Conservation (phyloP, 2,329 filamentous ascomycete genomes). For the Dactylellina cionopaga region DNA sequence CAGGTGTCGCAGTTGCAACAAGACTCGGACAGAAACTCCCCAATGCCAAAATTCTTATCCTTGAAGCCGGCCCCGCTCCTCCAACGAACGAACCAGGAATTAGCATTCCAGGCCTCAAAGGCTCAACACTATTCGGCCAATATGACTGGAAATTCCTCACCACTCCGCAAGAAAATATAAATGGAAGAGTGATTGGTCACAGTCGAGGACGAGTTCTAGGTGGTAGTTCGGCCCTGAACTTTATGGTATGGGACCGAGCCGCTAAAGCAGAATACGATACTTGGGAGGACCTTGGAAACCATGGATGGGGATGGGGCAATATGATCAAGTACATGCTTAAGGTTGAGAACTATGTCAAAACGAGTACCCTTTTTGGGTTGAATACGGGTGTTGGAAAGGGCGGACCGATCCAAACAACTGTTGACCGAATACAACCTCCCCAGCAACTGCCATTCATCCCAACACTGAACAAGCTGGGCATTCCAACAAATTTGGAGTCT, state of each 20-base stretch:
- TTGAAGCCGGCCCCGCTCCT: constrained; percentile 40
- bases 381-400: constrained; percentile 42
- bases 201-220: constrained; percentile 61
- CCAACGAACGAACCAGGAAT: constrained; percentile 42
- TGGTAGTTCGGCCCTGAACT: constrained; percentile 62
- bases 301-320: constrained; percentile 63
- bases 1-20: constrained; percentile 44
- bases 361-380: constrained; percentile 34
- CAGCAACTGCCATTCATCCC: constrained; percentile 47
- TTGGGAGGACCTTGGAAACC: constrained; percentile 63
- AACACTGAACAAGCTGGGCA: constrained; percentile 37
- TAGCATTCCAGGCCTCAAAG: constrained; percentile 46
- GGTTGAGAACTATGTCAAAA: constrained; percentile 49
- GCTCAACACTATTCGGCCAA: constrained; percentile 49
- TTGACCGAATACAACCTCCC: constrained; percentile 43
- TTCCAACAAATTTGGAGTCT: constrained; percentile 42
- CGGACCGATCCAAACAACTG: constrained; percentile 41
- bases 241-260: constrained; percentile 64
- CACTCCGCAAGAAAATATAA: constrained; percentile 61
- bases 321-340: constrained; percentile 55
- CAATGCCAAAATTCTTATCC: constrained; percentile 31
- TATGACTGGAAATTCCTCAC: constrained; percentile 61
- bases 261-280: constrained; percentile 62
- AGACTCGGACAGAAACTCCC: constrained; percentile 45
- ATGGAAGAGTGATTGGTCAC: constrained; percentile 59